Evolutionary conservation across 768 basidiomycete species (phyloP).

Genomic region (Galerina marginata): DNA sequence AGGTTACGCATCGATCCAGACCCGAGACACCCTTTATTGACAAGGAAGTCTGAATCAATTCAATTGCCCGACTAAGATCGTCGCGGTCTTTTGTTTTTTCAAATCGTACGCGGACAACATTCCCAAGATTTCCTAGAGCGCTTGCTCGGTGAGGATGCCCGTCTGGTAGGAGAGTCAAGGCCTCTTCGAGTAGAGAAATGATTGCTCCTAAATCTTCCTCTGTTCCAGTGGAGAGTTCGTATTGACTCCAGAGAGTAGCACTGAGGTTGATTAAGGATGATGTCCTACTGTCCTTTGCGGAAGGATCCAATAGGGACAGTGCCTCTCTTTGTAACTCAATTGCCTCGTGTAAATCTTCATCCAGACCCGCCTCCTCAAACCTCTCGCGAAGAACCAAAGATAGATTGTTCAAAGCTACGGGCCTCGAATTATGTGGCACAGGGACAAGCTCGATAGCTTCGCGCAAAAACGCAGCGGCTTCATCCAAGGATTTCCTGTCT

Average conservation of each 20-base stretch:
- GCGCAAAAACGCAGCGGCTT: neutral
- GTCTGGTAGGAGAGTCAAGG: neutral
- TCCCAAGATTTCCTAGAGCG: neutral
- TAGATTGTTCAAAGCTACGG: neutral
- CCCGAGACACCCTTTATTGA: too few relatives aligned
- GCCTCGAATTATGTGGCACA: neutral
- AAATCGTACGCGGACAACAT: neutral
- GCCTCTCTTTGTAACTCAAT: constrained; percentile 1
- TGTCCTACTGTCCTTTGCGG: neutral
- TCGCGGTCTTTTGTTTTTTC: neutral
- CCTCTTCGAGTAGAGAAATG: neutral
- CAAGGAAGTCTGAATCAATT: neutral
- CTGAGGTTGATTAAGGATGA: constrained; percentile 7
- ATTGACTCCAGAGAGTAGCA: neutral
- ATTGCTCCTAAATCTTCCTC: neutral
- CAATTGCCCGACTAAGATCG: constrained; percentile 5
- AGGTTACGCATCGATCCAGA: neutral
- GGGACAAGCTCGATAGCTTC: constrained; percentile 5
- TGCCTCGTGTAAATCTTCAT: neutral
- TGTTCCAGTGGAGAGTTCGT: neutral
- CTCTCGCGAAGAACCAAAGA: neutral
- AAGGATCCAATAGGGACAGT: neutral
- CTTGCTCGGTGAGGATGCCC: neutral
- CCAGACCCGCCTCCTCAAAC: neutral
- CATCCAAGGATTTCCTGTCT: neutral